phyloP scores from a whole-genome alignment of 1,139 yeast genomes.

The Candida pseudoviswanathii region DNA sequence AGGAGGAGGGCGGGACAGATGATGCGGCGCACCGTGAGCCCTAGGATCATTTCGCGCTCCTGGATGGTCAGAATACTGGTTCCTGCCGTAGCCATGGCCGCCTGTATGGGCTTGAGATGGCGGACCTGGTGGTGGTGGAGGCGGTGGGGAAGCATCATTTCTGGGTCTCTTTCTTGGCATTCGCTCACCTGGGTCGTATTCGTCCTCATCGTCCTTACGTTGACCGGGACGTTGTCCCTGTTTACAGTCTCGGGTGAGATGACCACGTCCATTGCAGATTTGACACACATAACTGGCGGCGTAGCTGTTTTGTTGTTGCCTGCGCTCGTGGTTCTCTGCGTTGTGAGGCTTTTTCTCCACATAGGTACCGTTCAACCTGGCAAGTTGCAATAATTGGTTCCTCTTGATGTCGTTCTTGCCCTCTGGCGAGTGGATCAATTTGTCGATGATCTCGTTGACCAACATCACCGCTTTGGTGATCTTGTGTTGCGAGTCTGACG shows the following conservation, averaged over 20 bases:
- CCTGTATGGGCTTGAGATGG: conserved; percentile 15
- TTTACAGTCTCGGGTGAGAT: conserved; percentile 85
- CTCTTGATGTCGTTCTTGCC: conserved; percentile 92
- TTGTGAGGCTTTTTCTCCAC: conserved; percentile 75
- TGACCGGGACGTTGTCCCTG: conserved; percentile 14
- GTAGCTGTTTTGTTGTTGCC: conserved; percentile 45
- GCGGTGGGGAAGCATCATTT: conserved; percentile 17
- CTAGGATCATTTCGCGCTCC: conserved; percentile 16
- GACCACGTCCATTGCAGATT: conserved; percentile 82
- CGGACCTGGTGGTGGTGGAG: conserved; percentile 24
- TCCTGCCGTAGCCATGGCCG: conserved; percentile 13
- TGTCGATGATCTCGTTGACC: conserved; percentile 75
- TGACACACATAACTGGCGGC: conserved; percentile 69
- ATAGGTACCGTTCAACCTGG: conserved; percentile 90
- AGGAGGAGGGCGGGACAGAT: conserved; percentile 13
- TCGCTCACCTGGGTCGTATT: conserved; percentile 5
- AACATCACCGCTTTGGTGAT: conserved; percentile 74
- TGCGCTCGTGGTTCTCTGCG: conserved; percentile 56
- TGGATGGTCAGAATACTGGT: conserved; percentile 41
- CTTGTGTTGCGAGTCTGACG: conserved; percentile 80
- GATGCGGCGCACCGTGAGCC: not conserved
- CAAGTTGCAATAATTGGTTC: conserved; percentile 88
- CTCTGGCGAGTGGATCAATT: conserved; percentile 85
- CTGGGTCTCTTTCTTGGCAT: conserved; percentile 17
- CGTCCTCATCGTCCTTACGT: not conserved